phyloP scores from a whole-genome alignment of 768 basidiomycete genomes.

The Boletus subparvulus region DNA sequence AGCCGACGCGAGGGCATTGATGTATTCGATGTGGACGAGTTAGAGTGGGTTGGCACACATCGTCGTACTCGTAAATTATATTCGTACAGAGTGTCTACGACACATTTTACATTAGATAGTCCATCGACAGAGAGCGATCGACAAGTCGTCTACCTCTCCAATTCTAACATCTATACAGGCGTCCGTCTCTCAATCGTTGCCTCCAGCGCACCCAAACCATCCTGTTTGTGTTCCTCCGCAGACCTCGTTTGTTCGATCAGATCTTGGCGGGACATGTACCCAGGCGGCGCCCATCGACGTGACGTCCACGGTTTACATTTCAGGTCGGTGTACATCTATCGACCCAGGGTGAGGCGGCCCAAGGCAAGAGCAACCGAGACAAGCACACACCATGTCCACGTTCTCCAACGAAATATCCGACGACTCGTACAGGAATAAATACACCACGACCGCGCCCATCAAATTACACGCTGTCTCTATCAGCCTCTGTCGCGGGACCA shows the following conservation, averaged over 20 bases:
- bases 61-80: too few species aligned
- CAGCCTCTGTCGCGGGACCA: not conserved
- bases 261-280: conserved; percentile 46
- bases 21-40: too few species aligned
- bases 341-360: too few species aligned
- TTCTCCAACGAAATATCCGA: not conserved
- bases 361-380: not conserved
- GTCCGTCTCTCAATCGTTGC: not conserved
- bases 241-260: conserved; percentile 43
- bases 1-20: too few species aligned
- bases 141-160: too few species aligned
- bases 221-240: conserved; percentile 35
- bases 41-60: too few species aligned
- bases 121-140: too few species aligned
- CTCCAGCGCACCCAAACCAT: not conserved
- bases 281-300: conserved; percentile 44
- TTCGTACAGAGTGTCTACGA: not conserved
- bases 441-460: not conserved
- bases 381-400: not conserved
- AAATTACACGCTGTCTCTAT: not conserved
- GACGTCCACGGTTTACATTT: conserved; percentile 69
- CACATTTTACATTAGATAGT: not conserved
- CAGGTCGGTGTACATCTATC: not conserved
- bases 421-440: not conserved
- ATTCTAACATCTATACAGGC: too few species aligned